A percentile compares a stretch with the other conserved stretches of the same genome.
Evolutionary conservation across 2,329 filamentous ascomycete genomes (phyloP).

Genomic region (Nothopassalora personata): DNA sequence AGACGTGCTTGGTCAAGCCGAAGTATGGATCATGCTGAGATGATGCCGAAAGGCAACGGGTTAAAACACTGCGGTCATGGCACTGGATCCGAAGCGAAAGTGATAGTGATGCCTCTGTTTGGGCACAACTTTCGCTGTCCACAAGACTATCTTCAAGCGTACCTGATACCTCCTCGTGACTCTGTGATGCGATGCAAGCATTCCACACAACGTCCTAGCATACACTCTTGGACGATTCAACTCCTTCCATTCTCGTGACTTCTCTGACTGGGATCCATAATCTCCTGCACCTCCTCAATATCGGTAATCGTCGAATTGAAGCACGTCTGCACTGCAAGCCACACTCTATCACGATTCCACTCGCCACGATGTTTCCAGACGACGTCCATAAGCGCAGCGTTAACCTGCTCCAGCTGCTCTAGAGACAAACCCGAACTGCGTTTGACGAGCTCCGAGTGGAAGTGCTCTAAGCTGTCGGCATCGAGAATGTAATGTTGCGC

Average conservation of each 20-base stretch:
- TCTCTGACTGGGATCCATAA: slow-evolving; percentile 39
- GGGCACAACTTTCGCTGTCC: too few relatives aligned
- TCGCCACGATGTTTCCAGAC: slow-evolving; percentile 75
- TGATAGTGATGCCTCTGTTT: too few relatives aligned
- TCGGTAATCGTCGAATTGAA: slow-evolving; percentile 73
- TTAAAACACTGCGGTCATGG: too few relatives aligned
- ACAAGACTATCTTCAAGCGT: too few relatives aligned
- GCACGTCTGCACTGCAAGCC: slow-evolving; percentile 56
- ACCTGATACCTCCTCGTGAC: too few relatives aligned
- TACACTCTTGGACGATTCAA: too few relatives aligned
- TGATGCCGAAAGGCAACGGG: too few relatives aligned
- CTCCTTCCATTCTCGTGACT: background rate
- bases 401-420: slow-evolving; percentile 92
- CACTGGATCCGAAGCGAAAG: too few relatives aligned
- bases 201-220: too few relatives aligned
- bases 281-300: slow-evolving; percentile 53
- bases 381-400: slow-evolving; percentile 81
- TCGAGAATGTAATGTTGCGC: slow-evolving; percentile 41
- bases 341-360: slow-evolving; percentile 76
- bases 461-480: slow-evolving; percentile 47
- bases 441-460: slow-evolving; percentile 60
- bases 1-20: too few relatives aligned
- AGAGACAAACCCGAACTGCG: slow-evolving; percentile 74
- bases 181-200: too few relatives aligned
- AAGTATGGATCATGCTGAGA: too few relatives aligned